Evolutionary conservation across 495 filamentous ascomycete species (phyloP).

Genomic region (Geoglossum glabrum): DNA sequence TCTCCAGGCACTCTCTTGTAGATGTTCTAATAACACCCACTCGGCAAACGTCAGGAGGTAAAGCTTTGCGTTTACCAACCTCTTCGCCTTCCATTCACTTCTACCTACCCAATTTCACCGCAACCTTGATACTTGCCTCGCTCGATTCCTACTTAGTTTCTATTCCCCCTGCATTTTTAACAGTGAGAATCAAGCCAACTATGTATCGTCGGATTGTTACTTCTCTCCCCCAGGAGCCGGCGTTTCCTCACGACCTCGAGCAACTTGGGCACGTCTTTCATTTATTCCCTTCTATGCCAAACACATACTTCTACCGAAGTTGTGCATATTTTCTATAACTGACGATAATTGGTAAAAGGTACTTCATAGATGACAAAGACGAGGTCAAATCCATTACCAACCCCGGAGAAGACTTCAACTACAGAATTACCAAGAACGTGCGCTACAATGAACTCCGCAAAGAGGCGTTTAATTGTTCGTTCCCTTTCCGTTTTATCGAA

Average conservation of each 20-base stretch:
- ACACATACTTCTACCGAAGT: too few relatives aligned
- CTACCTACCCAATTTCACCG: background rate
- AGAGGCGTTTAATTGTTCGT: slow-evolving; percentile 48
- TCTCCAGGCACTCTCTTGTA: background rate
- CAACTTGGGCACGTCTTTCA: slow-evolving; percentile 41
- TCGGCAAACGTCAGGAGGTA: background rate
- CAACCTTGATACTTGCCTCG: too few relatives aligned
- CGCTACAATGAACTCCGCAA: slow-evolving; percentile 51
- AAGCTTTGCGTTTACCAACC: background rate
- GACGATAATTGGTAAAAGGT: too few relatives aligned
- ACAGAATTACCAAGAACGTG: slow-evolving; percentile 44
- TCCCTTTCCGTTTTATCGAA: background rate
- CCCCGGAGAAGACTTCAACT: slow-evolving; percentile 49
- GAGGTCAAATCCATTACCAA: slow-evolving; percentile 47
- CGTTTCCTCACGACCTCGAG: slow-evolving; percentile 39
- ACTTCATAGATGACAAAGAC: slow-evolving; percentile 48
- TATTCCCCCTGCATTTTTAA: too few relatives aligned
- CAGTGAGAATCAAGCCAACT: slow-evolving; percentile 4
- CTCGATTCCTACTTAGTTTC: background rate
- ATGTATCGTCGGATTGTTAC: slow-evolving; percentile 51
- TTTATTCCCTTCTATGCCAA: too few relatives aligned
- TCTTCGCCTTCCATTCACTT: background rate
- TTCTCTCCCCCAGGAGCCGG: slow-evolving; percentile 49
- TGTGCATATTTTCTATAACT: too few relatives aligned
- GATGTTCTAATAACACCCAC: too few relatives aligned